phyloP scores from a whole-genome alignment of 2,329 filamentous ascomycete species.

The Rutstroemia sp. region DNA sequence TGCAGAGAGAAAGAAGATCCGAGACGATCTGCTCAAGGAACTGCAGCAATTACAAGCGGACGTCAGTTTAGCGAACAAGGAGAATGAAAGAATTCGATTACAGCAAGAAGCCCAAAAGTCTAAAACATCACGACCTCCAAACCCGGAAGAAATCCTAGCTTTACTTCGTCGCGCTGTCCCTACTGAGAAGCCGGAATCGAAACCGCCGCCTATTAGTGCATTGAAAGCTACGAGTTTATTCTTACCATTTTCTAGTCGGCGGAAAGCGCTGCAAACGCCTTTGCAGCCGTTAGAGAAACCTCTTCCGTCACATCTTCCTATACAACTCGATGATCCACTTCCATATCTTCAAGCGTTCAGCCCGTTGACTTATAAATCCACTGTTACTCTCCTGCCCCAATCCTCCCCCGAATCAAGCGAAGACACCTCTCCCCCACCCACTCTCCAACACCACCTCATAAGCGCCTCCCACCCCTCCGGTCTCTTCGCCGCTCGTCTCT shows the following conservation, averaged over 20 bases:
- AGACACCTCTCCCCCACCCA: constrained; percentile 20
- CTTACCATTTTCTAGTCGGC: constrained; percentile 25
- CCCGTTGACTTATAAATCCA: constrained; percentile 54
- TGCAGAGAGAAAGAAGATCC: constrained; percentile 42
- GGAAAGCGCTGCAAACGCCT: constrained; percentile 19
- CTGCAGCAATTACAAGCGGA: constrained; percentile 51
- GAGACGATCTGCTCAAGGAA: constrained; percentile 47
- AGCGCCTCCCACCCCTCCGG: constrained; percentile 38
- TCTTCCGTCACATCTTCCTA: constrained; percentile 53
- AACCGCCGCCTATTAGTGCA: constrained; percentile 20
- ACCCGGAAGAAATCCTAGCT: constrained; percentile 30
- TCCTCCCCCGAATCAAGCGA: constrained; percentile 15
- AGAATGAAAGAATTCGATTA: constrained; percentile 47
- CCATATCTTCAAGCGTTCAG: constrained; percentile 67
- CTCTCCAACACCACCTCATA: constrained; percentile 50
- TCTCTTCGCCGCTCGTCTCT: constrained; percentile 50
- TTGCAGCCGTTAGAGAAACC: constrained; percentile 33
- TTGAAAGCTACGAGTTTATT: constrained; percentile 26
- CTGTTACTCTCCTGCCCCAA: constrained; percentile 38
- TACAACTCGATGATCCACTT: constrained; percentile 57
- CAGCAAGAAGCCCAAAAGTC: constrained; percentile 30
- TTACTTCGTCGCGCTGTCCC: constrained; percentile 23
- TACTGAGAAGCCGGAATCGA: constrained; percentile 11
- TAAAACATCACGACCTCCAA: constrained; percentile 36
- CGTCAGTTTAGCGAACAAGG: constrained; percentile 46